Evolutionary conservation across 495 filamentous ascomycete species (phyloP).

Genomic region (Durotheca rogersii): DNA sequence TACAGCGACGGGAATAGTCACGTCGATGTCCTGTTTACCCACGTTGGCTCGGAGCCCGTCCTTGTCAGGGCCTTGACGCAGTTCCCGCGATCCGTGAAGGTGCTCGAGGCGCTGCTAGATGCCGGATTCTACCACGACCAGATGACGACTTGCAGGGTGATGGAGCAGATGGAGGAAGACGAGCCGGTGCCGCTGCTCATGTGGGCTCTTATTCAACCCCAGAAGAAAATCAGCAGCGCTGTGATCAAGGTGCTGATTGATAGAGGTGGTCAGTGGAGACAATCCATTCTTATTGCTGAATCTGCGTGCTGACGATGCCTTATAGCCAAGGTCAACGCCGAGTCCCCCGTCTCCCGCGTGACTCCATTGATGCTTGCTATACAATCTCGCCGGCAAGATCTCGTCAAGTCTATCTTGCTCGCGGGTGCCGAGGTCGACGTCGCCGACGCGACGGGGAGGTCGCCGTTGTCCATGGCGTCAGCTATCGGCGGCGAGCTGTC

Average conservation of each 20-base stretch:
- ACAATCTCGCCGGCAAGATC: constrained; percentile 42
- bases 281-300: not conserved
- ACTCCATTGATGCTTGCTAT: constrained; percentile 54
- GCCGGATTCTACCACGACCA: constrained; percentile 52
- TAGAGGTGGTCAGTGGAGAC: constrained; percentile 36
- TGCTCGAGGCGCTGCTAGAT: constrained; percentile 45
- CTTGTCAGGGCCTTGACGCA: constrained; percentile 44
- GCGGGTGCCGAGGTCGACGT: constrained; percentile 49
- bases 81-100: constrained; percentile 45
- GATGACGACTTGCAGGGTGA: constrained; percentile 34
- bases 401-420: constrained; percentile 45
- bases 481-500: constrained; percentile 49
- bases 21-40: constrained; percentile 43
- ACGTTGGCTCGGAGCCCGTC: constrained; percentile 38
- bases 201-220: constrained; percentile 50
- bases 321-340: constrained; percentile 49
- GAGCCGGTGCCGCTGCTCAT: constrained; percentile 48
- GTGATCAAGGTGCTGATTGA: constrained; percentile 46
- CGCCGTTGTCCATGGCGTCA: constrained; percentile 50
- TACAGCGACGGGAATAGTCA: constrained; percentile 42
- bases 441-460: constrained; percentile 44
- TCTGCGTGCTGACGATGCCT: constrained; percentile 10
- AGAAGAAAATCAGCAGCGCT: constrained; percentile 49
- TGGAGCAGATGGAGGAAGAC: constrained; percentile 41
- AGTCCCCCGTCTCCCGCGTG: constrained; percentile 42